Percentiles rank a stretch among this genome's conserved stretches.
Evolutionary conservation across 139 green algal species (phyloP).

Genomic region (Dunaliella primolecta): DNA sequence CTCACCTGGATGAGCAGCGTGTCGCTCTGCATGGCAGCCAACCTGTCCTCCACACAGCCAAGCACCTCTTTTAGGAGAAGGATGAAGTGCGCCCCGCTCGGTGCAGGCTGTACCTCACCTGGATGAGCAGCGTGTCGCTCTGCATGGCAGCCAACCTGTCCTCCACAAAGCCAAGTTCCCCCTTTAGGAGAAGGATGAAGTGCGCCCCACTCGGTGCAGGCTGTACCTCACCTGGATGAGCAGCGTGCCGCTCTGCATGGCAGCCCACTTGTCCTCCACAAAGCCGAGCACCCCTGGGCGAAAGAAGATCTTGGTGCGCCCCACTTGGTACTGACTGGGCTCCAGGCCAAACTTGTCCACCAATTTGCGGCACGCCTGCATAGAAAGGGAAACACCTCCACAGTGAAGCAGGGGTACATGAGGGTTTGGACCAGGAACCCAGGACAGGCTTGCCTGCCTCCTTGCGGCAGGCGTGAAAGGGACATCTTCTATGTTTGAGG

Average conservation of each 20-base stretch:
- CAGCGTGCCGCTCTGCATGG: slow-evolving; percentile 34
- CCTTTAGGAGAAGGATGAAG: background rate
- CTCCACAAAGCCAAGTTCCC: background rate
- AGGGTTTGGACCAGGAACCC: no score
- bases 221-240: slow-evolving; percentile 21
- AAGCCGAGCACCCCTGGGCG: slow-evolving; percentile 70
- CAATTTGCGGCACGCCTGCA: slow-evolving; percentile 52
- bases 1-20: slow-evolving; percentile 11
- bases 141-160: background rate
- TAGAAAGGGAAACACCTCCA: background rate
- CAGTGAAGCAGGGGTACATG: background rate
- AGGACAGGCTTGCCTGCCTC: no score
- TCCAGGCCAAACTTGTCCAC: slow-evolving; percentile 65
- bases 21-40: slow-evolving; percentile 40
- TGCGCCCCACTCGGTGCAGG: no score
- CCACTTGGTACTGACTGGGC: slow-evolving; percentile 55
- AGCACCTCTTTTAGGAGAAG: no score
- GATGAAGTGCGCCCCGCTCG: no score
- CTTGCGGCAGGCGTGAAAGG: no score
- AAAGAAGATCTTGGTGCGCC: slow-evolving; percentile 85
- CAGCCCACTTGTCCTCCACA: slow-evolving; percentile 57
- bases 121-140: no score
- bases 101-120: no score
- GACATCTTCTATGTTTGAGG: no score
- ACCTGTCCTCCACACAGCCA: slow-evolving; percentile 62